Conservation (phyloP, 2,329 filamentous ascomycete genomes). For the Pleurostoma richardsiae region DNA sequence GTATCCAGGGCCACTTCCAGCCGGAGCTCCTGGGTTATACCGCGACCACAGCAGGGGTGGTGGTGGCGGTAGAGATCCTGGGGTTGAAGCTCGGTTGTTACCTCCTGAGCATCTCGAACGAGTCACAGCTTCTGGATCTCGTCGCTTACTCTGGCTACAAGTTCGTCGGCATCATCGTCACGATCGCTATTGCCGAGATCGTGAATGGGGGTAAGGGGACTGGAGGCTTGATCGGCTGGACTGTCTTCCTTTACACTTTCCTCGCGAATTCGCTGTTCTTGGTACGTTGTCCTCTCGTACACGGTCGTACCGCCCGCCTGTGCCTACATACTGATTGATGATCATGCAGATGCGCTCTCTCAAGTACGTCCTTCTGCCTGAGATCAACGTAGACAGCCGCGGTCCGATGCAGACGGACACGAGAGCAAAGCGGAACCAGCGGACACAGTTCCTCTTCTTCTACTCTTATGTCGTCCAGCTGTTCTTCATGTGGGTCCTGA, state of each 20-base stretch:
- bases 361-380: constrained; percentile 91
- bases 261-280: constrained; percentile 92
- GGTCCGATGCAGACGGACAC: constrained; percentile 67
- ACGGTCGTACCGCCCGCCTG: no score
- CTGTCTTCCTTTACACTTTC: constrained; percentile 86
- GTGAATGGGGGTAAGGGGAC: constrained; percentile 75
- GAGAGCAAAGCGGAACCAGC: constrained; percentile 76
- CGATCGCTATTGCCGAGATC: constrained; percentile 73
- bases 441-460: constrained; percentile 87
- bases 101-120: constrained; percentile 86
- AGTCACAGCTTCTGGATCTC: constrained; percentile 87
- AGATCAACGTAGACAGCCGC: constrained; percentile 62
- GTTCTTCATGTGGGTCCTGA: constrained; percentile 82
- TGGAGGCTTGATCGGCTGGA: constrained; percentile 84
- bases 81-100: constrained; percentile 90
- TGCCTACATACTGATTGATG: constrained; percentile 9
- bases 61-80: constrained; percentile 85
- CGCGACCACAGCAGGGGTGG: constrained; percentile 74
- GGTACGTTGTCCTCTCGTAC: constrained; percentile 46
- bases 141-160: constrained; percentile 98
- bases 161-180: constrained; percentile 93
- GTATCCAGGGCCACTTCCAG: constrained; percentile 85
- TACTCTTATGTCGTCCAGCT: constrained; percentile 95
- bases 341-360: constrained; percentile 73
- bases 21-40: constrained; percentile 90